These are phyloP conservation scores for Endotrypanum monterogeii DNA, from an alignment of 208 protist genomes.

Conservation along the genomic window DNA sequence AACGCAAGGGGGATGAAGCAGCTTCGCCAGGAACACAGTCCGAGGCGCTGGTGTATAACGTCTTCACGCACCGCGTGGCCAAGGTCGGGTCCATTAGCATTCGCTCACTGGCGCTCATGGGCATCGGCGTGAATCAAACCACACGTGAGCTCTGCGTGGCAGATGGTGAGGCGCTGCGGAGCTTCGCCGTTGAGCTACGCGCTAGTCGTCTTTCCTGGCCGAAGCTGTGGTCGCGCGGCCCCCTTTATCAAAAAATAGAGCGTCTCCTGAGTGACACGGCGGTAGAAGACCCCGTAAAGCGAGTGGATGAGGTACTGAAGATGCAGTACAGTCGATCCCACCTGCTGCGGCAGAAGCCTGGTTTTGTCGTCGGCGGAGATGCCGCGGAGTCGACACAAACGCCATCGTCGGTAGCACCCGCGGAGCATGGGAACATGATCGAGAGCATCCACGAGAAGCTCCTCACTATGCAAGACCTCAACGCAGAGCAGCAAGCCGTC, in stretches of 20 bases:
- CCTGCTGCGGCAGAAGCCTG: conserved; percentile 26
- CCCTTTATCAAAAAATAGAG: conserved; percentile 47
- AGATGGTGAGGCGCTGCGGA: conserved; percentile 40
- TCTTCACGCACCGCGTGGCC: conserved; percentile 82
- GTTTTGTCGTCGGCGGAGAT: conserved; percentile 33
- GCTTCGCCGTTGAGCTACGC: conserved; percentile 50
- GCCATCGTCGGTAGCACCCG: background rate
- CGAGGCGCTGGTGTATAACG: conserved; percentile 67
- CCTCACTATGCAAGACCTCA: conserved; percentile 69
- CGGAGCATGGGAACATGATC: background rate
- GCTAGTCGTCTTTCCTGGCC: conserved; percentile 60
- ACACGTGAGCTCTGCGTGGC: conserved; percentile 50
- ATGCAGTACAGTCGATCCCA: conserved; percentile 48
- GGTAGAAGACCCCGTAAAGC: conserved; percentile 28
- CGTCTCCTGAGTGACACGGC: conserved; percentile 34
- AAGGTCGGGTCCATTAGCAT: conserved; percentile 49
- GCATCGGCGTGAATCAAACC: conserved; percentile 53
- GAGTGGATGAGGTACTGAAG: conserved; percentile 42
- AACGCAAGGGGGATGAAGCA: background rate
- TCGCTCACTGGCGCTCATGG: conserved; percentile 50
- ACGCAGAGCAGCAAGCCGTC: conserved; percentile 78
- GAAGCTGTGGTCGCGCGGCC: conserved; percentile 48
- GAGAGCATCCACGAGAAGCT: conserved; percentile 43
- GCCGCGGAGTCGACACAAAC: background rate
- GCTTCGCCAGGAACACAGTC: background rate